A percentile compares a stretch with the other conserved stretches of the same genome.
Evolutionary conservation across 768 basidiomycete species (phyloP).

Genomic region (Leccinum disarticulatum): DNA sequence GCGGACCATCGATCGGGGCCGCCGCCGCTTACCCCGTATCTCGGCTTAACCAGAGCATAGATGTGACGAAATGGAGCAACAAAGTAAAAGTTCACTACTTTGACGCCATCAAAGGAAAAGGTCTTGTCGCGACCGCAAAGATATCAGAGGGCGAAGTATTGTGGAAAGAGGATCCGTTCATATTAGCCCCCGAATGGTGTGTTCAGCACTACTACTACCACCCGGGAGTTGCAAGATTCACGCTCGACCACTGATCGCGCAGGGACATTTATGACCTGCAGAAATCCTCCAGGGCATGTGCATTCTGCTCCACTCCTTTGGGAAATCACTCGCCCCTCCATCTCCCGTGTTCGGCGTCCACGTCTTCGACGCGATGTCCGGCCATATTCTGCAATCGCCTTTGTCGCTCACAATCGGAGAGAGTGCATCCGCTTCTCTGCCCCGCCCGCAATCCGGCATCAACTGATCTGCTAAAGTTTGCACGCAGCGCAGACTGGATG

Average conservation of each 20-base stretch:
- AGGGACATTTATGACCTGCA: slow-evolving; percentile 83
- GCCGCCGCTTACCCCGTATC: slow-evolving; percentile 56
- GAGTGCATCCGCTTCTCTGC: slow-evolving; percentile 72
- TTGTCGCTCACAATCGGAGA: slow-evolving; percentile 64
- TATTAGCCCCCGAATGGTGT: slow-evolving; percentile 81
- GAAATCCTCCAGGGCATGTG: slow-evolving; percentile 58
- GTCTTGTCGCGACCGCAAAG: slow-evolving; percentile 67
- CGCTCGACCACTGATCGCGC: slow-evolving; percentile 7
- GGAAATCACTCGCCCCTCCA: slow-evolving; percentile 42
- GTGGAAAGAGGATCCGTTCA: slow-evolving; percentile 85
- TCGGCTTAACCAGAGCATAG: slow-evolving; percentile 58
- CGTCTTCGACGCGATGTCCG: slow-evolving; percentile 47
- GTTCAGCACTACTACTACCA: slow-evolving; percentile 8
- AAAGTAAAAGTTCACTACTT: slow-evolving; percentile 71
- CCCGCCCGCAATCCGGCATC: slow-evolving; percentile 71
- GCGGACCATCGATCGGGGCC: slow-evolving; percentile 2
- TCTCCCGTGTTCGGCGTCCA: slow-evolving; percentile 52
- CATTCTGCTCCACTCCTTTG: slow-evolving; percentile 70
- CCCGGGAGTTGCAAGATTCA: not conserved
- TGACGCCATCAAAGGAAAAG: slow-evolving; percentile 74
- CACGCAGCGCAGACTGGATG: slow-evolving; percentile 66
- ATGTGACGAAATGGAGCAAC: slow-evolving; percentile 58
- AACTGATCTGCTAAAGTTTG: slow-evolving; percentile 57
- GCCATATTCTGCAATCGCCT: slow-evolving; percentile 79
- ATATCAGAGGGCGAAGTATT: slow-evolving; percentile 72